Percentiles rank a stretch among this genome's conserved stretches.
These are phyloP conservation scores for Trichosanthes truncata DNA, from an alignment of 306 rosid genomes.

Conservation along the genomic window DNA sequence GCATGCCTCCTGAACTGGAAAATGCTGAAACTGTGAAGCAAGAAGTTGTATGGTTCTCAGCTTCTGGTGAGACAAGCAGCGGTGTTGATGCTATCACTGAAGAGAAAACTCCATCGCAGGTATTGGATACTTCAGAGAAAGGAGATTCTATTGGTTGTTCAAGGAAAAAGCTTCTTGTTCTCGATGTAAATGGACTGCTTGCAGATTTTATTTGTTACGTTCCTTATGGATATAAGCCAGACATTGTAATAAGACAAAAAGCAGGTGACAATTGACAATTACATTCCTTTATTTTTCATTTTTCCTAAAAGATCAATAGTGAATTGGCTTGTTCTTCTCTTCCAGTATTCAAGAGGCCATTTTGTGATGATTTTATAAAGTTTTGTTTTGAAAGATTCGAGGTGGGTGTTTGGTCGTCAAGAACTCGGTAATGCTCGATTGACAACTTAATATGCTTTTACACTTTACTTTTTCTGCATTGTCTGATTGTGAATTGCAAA, in stretches of 20 bases:
- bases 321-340: constrained; percentile 8
- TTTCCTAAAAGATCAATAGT: constrained; percentile 14
- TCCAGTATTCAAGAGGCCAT: constrained; percentile 94
- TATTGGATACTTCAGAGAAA: constrained; percentile 1
- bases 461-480: neutral
- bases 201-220: constrained; percentile 45
- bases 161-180: constrained; percentile 79
- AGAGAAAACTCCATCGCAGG: constrained; percentile 19
- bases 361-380: constrained; percentile 57
- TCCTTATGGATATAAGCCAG: constrained; percentile 19
- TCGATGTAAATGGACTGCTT: constrained; percentile 87
- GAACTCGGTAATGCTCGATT: constrained; percentile 50
- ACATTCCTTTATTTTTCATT: neutral
- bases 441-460: constrained; percentile 4
- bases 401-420: constrained; percentile 93
- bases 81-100: constrained; percentile 15
- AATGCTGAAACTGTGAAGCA: constrained; percentile 15
- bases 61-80: constrained; percentile 6
- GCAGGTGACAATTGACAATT: constrained; percentile 36
- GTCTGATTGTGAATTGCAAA: neutral
- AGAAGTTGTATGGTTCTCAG: constrained; percentile 18
- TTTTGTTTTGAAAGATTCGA: constrained; percentile 80
- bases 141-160: constrained; percentile 16
- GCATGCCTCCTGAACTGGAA: constrained; percentile 17
- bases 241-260: constrained; percentile 29